Evolutionary conservation across 345 rosid genomes (phyloP).

Genomic region (Durio zibethinus): DNA sequence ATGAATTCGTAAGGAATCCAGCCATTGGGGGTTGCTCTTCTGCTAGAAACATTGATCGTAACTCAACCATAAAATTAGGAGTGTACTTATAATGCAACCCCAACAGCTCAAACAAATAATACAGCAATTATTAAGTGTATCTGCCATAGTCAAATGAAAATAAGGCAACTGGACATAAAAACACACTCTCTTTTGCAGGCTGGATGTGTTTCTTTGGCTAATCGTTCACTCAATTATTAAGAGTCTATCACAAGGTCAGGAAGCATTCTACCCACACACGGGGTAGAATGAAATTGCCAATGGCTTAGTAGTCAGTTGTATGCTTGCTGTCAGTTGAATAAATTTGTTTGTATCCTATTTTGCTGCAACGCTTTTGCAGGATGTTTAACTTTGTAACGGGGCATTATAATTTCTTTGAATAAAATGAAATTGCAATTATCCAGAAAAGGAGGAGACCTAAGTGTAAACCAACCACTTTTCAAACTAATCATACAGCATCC

Average conservation of each 20-base stretch:
- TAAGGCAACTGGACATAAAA: no score
- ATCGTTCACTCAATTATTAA: neutral
- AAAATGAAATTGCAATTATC: neutral
- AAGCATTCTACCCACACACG: neutral
- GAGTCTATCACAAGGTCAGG: neutral
- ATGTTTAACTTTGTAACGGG: neutral
- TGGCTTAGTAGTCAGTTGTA: neutral
- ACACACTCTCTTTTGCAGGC: neutral
- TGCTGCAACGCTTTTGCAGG: neutral
- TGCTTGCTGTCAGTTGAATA: neutral
- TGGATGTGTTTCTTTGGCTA: neutral
- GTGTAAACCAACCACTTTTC: neutral
- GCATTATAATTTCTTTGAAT: neutral
- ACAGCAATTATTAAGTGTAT: neutral
- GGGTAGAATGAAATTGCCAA: no score
- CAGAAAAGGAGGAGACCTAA: neutral
- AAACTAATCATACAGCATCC: neutral
- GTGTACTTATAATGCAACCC: neutral
- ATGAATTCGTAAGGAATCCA: neutral
- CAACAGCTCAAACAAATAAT: neutral
- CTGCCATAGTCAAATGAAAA: neutral
- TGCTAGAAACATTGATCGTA: neutral
- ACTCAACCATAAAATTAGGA: neutral
- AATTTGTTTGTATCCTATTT: neutral
- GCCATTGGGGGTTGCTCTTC: neutral